A percentile compares a stretch with the other conserved stretches of the same genome.
phyloP scores from a whole-genome alignment of 805 yeast genomes.

The Candida nemodendra region DNA sequence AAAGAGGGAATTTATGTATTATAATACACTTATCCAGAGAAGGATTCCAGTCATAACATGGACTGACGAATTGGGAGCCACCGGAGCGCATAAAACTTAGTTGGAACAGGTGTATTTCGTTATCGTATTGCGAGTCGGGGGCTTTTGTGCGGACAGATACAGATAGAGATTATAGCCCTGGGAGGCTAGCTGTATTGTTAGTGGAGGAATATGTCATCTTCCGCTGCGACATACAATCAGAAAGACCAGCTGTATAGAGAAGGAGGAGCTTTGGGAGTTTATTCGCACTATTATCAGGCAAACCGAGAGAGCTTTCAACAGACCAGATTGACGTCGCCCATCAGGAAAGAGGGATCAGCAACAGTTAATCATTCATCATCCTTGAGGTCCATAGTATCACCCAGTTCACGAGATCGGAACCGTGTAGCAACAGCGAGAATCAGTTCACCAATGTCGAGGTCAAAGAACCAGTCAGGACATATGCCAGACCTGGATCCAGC shows the following conservation, averaged over 20 bases:
- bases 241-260: conserved; percentile 22
- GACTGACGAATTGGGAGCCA: no score
- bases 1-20: no score
- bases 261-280: conserved; percentile 32
- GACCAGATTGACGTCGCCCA: conserved; percentile 17
- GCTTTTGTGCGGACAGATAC: no score
- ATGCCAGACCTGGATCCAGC: background rate
- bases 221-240: background rate
- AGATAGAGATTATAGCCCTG: no score
- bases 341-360: conserved; percentile 6
- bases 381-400: background rate
- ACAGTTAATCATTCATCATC: background rate
- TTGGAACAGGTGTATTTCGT: no score
- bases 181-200: no score
- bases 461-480: conserved; percentile 1
- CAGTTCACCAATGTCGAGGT: conserved; percentile 3
- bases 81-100: no score
- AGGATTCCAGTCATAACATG: no score
- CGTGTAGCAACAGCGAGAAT: background rate
- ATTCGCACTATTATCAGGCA: conserved; percentile 24
- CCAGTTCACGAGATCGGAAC: background rate
- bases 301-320: conserved; percentile 14
- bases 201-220: no score
- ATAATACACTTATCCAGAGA: no score
- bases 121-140: no score